Evolutionary conservation across 495 filamentous ascomycete species (phyloP), one percentile per base, ranked within the genome.

Genomic region (Ramalina peruviana): DNA sequence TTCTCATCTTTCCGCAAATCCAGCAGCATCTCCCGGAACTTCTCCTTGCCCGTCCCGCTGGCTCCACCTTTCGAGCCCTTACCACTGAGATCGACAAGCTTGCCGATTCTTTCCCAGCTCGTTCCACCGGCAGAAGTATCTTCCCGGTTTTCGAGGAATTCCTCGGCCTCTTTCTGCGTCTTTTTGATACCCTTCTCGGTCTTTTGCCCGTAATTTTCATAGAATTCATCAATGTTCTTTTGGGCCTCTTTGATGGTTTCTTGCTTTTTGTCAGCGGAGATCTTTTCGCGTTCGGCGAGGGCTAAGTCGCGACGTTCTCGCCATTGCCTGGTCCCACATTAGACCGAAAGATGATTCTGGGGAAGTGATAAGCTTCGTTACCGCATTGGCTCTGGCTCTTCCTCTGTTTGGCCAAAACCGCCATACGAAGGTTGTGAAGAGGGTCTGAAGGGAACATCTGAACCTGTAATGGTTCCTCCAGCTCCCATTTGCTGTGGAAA

Each of bases 181-280:
- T 89, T 83, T 38, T 81, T 75, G 54, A 94, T 79, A 49, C 67
- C 73, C 75, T 97, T 97, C 58, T 97, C 92, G 59, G 88, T 86
- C 71, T 95, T 94, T 62, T 82, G 81, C 70, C 94, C 94, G 76
- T 99, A 99, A 64, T 94, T 94, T 64, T 95, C 88, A 71, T 99
- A 99, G 72, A 99, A 99, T 59, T 95, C 93, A 59, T 99, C 92
- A 51, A 97, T 89, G 63, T 88, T 84, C 57, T 84, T 72, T 52
- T 82, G 87, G 36, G 93, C 93, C 54, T 85, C 85, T 64, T 81
- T 78, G 60, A 94, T 67, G 7, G 87, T 95, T 62, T 88, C 78
- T 25, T 70, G 73, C 60, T 93, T 93, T 66, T 85, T 84, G 43
- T 76, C 69, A 26, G 78, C 75, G 37, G 86, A 86, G 58, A 84